phyloP scores from a whole-genome alignment of 1,284 basidiomycete species.

The Xerocomus minutiporus region DNA sequence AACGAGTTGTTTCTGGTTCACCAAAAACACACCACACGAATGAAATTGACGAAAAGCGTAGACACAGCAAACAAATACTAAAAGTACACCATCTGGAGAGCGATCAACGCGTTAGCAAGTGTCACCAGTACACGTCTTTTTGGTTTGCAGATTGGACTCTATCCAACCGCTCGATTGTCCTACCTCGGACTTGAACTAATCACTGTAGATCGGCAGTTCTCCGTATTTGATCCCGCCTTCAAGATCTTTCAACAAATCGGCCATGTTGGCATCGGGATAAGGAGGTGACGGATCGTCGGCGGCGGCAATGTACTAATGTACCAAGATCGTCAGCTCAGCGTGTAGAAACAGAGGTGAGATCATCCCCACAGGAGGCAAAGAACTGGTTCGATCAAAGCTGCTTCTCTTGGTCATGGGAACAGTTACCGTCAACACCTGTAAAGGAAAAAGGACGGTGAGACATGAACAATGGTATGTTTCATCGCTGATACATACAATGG shows the following conservation, averaged over 20 bases:
- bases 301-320: conserved; percentile 21
- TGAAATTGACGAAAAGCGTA: neutral
- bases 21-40: neutral
- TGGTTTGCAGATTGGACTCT: conserved; percentile 4
- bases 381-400: conserved; percentile 43
- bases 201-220: conserved; percentile 36
- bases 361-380: conserved; percentile 40
- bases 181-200: conserved; percentile 11
- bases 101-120: conserved; percentile 21
- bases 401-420: conserved; percentile 35
- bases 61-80: neutral
- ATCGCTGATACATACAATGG: conserved; percentile 35
- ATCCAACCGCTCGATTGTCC: neutral
- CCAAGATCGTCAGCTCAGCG: conserved; percentile 3
- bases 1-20: neutral
- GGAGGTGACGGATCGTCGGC: conserved; percentile 19
- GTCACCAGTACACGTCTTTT: conserved; percentile 11
- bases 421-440: conserved; percentile 40
- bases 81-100: neutral
- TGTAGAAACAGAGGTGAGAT: neutral
- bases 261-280: conserved; percentile 16
- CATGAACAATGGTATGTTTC: neutral
- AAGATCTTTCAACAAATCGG: conserved; percentile 15
- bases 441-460: conserved; percentile 1
- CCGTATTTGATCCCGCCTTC: conserved; percentile 23